Evolutionary conservation across 2,329 filamentous ascomycete species (phyloP).

Genomic region (Ophiocordyceps camponoti-leonardi): DNA sequence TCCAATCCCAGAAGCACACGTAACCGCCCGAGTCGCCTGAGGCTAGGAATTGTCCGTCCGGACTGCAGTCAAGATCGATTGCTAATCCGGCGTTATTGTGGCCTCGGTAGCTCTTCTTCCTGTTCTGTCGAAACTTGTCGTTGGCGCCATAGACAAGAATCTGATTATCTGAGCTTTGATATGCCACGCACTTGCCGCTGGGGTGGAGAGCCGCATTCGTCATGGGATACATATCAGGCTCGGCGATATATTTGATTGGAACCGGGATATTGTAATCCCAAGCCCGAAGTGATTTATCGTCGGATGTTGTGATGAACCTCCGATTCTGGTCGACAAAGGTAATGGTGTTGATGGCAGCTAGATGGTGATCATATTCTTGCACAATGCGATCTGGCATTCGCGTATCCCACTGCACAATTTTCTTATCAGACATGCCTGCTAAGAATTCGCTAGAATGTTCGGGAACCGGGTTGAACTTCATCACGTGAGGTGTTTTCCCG

Average conservation of each 20-base stretch:
- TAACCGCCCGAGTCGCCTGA: slow-evolving; percentile 78
- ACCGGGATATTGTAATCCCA: slow-evolving; percentile 99
- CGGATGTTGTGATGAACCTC: slow-evolving; percentile 93
- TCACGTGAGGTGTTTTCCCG: slow-evolving; percentile 86
- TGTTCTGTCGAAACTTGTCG: slow-evolving; percentile 92
- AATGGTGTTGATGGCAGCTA: slow-evolving; percentile 95
- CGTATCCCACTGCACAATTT: slow-evolving; percentile 93
- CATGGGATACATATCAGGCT: slow-evolving; percentile 96
- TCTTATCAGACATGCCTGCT: slow-evolving; percentile 96
- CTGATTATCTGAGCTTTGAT: slow-evolving; percentile 89
- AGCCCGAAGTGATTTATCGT: slow-evolving; percentile 87
- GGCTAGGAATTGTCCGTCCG: slow-evolving; percentile 81
- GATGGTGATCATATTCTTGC: slow-evolving; percentile 95
- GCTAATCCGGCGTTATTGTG: slow-evolving; percentile 93
- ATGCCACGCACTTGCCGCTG: slow-evolving; percentile 82
- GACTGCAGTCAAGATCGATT: slow-evolving; percentile 74
- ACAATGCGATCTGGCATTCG: slow-evolving; percentile 61
- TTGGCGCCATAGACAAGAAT: slow-evolving; percentile 89
- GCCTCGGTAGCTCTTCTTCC: slow-evolving; percentile 90
- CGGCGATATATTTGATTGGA: slow-evolving; percentile 94
- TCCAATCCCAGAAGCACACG: slow-evolving; percentile 98
- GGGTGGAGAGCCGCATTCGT: slow-evolving; percentile 74
- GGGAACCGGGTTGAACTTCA: slow-evolving; percentile 75
- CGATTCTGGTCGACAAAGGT: slow-evolving; percentile 90
- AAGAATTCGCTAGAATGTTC: slow-evolving; percentile 77